Conservation (phyloP, 192 early-diverging fungal species). For the Linnemannia exigua region DNA sequence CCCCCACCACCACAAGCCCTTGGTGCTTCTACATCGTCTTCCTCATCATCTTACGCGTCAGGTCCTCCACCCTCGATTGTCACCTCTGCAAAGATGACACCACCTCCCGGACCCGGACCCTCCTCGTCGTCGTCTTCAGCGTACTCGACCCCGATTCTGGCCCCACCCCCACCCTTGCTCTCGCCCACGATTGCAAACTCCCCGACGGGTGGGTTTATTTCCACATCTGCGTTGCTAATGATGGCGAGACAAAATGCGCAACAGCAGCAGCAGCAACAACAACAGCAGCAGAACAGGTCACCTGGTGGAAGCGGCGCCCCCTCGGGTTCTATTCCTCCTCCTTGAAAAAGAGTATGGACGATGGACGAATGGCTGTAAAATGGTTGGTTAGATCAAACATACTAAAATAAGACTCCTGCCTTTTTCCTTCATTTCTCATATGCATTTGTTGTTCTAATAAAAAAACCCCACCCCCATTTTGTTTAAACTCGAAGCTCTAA, state of each 20-base stretch:
- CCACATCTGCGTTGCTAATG: slow-evolving; percentile 39
- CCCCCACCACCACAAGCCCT: not conserved
- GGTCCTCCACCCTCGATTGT: not conserved
- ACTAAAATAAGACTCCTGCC: no score
- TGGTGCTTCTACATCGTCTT: not conserved
- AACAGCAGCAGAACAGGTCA: not conserved
- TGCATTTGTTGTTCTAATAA: no score
- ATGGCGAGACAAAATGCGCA: slow-evolving; percentile 39
- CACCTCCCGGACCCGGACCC: not conserved
- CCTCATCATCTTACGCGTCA: not conserved
- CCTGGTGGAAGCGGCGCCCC: not conserved
- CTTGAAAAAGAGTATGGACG: not conserved
- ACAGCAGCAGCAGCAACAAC: not conserved
- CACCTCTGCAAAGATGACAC: not conserved
- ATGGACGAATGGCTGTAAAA: no score
- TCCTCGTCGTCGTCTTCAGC: not conserved
- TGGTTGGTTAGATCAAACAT: no score
- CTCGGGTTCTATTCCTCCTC: not conserved
- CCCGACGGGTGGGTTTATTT: slow-evolving; percentile 35
- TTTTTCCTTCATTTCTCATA: no score
- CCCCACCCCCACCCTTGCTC: slow-evolving; percentile 22
- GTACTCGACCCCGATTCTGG: slow-evolving; percentile 25
- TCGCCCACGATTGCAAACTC: slow-evolving; percentile 38
- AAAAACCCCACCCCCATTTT: no score
- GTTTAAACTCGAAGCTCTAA: no score